Evolutionary conservation across 495 filamentous ascomycete genomes (phyloP).

Genomic region (Bathelium albidoporum): DNA sequence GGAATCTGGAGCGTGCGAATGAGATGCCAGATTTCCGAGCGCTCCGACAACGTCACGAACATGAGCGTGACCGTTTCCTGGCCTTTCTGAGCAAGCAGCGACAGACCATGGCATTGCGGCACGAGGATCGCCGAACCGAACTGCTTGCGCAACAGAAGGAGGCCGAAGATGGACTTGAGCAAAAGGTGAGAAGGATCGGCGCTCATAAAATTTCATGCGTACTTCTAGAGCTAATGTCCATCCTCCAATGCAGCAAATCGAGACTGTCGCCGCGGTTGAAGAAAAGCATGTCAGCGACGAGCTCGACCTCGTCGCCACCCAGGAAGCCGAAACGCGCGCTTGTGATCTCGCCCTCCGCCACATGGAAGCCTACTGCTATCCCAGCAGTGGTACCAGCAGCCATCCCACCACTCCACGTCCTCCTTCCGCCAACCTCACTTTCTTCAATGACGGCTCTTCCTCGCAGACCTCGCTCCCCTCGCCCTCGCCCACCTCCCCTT

Average conservation of each 20-base stretch:
- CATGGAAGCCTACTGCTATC: constrained; percentile 65
- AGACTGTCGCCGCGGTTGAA: constrained; percentile 51
- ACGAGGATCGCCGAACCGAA: constrained; percentile 34
- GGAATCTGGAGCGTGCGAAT: constrained; percentile 34
- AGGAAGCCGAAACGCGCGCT: constrained; percentile 46
- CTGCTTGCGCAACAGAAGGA: constrained; percentile 29
- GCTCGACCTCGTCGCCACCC: constrained; percentile 43
- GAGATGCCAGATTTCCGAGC: constrained; percentile 36
- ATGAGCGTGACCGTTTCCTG: constrained; percentile 49
- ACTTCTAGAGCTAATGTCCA: constrained; percentile 1
- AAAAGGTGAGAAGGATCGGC: constrained; percentile 3
- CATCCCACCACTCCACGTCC: constrained; percentile 3
- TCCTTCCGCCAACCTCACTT: constrained; percentile 23
- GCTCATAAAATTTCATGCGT: neutral
- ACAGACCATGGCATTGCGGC: constrained; percentile 44
- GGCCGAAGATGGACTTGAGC: constrained; percentile 11
- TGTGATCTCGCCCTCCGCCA: constrained; percentile 61
- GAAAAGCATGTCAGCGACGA: constrained; percentile 66
- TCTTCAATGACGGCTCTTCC: constrained; percentile 13
- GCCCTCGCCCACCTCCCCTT: constrained; percentile 3
- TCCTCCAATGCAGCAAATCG: constrained; percentile 32
- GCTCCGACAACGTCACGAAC: constrained; percentile 43
- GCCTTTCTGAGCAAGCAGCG: constrained; percentile 43
- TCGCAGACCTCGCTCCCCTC: constrained; percentile 26
- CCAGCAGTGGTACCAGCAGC: constrained; percentile 40